Evolutionary conservation across 2,329 filamentous ascomycete species (phyloP).

Genomic region (Sporothrix protearum): DNA sequence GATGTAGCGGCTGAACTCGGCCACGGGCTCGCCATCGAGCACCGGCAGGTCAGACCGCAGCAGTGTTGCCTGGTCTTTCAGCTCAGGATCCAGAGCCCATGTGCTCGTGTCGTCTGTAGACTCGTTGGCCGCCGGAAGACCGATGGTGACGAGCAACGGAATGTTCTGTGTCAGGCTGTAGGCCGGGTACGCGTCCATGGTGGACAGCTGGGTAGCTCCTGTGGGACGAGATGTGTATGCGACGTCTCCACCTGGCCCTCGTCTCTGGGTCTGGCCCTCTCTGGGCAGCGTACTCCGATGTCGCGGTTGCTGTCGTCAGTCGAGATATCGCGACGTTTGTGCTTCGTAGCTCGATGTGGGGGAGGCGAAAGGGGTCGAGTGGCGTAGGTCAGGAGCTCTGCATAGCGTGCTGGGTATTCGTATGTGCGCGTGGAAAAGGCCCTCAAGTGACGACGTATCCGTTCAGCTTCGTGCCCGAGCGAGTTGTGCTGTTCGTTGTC

Average conservation of each 20-base stretch:
- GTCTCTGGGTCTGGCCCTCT: neutral
- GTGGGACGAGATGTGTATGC: neutral
- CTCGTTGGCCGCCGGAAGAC: slow-evolving; percentile 50
- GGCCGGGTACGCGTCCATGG: slow-evolving; percentile 74
- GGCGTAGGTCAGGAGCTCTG: neutral
- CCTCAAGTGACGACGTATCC: no score
- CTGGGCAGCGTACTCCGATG: neutral
- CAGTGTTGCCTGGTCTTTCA: slow-evolving; percentile 57
- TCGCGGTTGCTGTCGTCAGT: neutral
- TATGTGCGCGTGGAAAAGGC: neutral
- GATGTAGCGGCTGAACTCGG: slow-evolving; percentile 63
- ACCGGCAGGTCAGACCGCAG: slow-evolving; percentile 69
- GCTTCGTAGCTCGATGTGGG: neutral
- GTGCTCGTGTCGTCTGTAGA: slow-evolving; percentile 32
- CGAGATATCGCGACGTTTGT: slow-evolving; percentile 21
- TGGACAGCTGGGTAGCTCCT: neutral
- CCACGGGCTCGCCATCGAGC: slow-evolving; percentile 62
- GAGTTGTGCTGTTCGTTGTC: neutral
- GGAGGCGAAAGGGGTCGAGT: neutral
- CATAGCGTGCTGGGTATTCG: neutral
- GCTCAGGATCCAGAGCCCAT: slow-evolving; percentile 45
- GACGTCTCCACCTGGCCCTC: neutral
- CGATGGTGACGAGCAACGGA: slow-evolving; percentile 78
- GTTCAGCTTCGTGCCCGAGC: neutral
- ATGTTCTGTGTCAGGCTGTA: slow-evolving; percentile 84